Conservation (phyloP, 306 rosid species). For the Lupinus albus region DNA sequence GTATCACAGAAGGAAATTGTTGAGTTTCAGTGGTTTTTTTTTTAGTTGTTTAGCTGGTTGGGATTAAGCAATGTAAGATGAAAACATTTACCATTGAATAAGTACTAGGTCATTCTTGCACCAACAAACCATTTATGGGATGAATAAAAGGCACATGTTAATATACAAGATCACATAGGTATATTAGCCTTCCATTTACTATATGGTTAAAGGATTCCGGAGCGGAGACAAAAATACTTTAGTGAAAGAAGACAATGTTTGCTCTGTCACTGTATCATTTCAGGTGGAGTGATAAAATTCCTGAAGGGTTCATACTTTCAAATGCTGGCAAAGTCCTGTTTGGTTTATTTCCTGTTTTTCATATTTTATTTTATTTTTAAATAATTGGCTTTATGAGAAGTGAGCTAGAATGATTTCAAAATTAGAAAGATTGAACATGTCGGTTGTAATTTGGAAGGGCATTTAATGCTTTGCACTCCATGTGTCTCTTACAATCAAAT, state of each 20-base stretch:
- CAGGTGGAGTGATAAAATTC: constrained; percentile 9
- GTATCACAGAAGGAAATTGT: neutral
- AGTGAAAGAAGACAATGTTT: constrained; percentile 22
- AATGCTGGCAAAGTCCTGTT: neutral
- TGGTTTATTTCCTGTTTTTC: neutral
- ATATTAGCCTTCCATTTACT: constrained; percentile 9
- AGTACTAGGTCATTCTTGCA: neutral
- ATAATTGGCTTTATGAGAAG: constrained; percentile 16
- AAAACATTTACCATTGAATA: neutral
- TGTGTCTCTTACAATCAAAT: neutral
- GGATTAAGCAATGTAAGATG: neutral
- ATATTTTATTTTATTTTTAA: neutral
- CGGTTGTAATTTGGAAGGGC: constrained; percentile 6
- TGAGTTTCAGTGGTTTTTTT: neutral
- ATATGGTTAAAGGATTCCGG: constrained; percentile 11
- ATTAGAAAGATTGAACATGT: neutral
- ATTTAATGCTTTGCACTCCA: constrained; percentile 1
- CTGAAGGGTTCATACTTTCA: neutral
- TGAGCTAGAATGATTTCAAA: constrained; percentile 2
- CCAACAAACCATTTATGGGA: neutral
- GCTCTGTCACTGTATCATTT: neutral
- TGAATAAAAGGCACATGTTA: constrained; percentile 1
- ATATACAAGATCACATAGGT: neutral
- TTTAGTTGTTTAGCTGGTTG: neutral
- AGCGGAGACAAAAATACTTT: neutral